A percentile compares a stretch with the other conserved stretches of the same genome.
Evolutionary conservation across 1,284 basidiomycete genomes (phyloP).

Genomic region (Xerocomus nothofagi): DNA sequence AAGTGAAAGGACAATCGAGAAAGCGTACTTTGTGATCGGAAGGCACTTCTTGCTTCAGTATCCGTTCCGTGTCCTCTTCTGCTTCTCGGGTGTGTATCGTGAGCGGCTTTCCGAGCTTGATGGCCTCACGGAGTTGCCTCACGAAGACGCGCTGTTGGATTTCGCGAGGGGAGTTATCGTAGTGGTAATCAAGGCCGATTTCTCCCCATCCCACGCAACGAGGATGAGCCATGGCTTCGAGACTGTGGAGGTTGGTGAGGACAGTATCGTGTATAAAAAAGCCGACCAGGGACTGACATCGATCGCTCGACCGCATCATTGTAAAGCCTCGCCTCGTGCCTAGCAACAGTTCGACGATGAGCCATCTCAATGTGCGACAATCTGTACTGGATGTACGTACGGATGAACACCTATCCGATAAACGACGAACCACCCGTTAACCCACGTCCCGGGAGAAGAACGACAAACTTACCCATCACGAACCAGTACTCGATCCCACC

Average conservation of each 20-base stretch:
- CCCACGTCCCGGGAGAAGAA: not conserved
- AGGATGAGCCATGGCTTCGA: constrained; percentile 75
- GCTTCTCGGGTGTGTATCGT: constrained; percentile 83
- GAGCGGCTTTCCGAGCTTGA: constrained; percentile 66
- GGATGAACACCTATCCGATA: constrained; percentile 65
- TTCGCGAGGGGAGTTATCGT: constrained; percentile 70
- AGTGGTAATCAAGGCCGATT: constrained; percentile 84
- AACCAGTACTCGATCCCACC: constrained; percentile 72
- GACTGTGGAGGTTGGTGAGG: constrained; percentile 36
- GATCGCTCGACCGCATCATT: constrained; percentile 65
- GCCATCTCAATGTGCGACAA: not conserved
- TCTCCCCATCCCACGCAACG: constrained; percentile 84
- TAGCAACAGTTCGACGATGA: constrained; percentile 25
- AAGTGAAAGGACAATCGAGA: not conserved
- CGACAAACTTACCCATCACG: constrained; percentile 57
- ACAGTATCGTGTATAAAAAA: not conserved
- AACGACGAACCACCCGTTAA: not conserved
- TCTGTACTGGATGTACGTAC: constrained; percentile 40
- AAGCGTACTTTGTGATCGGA: constrained; percentile 57
- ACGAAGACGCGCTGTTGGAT: constrained; percentile 64
- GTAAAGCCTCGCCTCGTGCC: constrained; percentile 72
- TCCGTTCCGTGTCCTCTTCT: constrained; percentile 74
- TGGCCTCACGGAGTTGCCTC: constrained; percentile 66
- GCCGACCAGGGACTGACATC: constrained; percentile 48
- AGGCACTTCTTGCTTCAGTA: constrained; percentile 72